phyloP scores from a whole-genome alignment of 306 rosid genomes.

The Begonia masoniana region DNA sequence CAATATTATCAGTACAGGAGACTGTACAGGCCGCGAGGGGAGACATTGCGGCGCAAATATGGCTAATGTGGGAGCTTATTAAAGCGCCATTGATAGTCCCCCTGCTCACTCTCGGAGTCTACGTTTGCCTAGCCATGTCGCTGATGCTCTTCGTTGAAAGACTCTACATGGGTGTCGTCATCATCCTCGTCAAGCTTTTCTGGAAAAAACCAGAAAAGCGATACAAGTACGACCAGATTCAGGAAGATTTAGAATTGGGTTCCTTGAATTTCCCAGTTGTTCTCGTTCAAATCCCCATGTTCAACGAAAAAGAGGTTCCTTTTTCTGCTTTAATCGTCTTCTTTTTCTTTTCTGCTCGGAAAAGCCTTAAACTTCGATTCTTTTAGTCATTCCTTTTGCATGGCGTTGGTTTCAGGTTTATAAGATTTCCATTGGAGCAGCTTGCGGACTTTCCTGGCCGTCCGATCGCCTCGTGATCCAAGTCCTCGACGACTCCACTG shows the following conservation, averaged over 20 bases:
- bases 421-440: constrained; percentile 96
- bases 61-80: constrained; percentile 65
- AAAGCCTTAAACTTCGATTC: not conserved
- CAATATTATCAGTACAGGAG: constrained; percentile 44
- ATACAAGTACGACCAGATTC: constrained; percentile 44
- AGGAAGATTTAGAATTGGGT: constrained; percentile 73
- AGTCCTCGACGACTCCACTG: constrained; percentile 95
- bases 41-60: constrained; percentile 46
- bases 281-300: constrained; percentile 97
- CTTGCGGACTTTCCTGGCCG: constrained; percentile 96
- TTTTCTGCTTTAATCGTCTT: not conserved
- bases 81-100: constrained; percentile 95
- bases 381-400: not conserved
- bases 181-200: constrained; percentile 68
- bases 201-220: constrained; percentile 89
- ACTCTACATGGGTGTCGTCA: constrained; percentile 89
- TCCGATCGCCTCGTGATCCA: constrained; percentile 94
- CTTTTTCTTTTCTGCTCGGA: not conserved
- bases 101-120: constrained; percentile 41
- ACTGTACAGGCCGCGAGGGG: constrained; percentile 38
- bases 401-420: constrained; percentile 49
- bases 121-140: constrained; percentile 64
- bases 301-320: constrained; percentile 79
- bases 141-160: constrained; percentile 90
- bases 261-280: constrained; percentile 71